Conservation (phyloP, 2,329 filamentous ascomycete species). For the Colletotrichum trifolii region DNA sequence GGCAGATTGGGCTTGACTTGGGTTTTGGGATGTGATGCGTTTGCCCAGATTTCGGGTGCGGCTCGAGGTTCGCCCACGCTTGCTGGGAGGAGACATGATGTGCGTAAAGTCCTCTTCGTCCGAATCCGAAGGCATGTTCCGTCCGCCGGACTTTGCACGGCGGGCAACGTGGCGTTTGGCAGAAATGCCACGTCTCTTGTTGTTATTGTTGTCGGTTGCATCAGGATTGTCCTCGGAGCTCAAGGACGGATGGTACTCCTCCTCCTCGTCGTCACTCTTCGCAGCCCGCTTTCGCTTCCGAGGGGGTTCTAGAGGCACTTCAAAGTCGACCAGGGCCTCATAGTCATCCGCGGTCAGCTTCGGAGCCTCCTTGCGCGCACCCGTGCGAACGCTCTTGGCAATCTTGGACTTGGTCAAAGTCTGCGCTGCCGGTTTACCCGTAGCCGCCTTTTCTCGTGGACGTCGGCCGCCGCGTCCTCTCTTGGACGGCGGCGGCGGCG, state of each 20-base stretch:
- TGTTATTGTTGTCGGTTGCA: too few relatives aligned
- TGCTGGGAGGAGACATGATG: slow-evolving; percentile 9
- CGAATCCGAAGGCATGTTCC: slow-evolving; percentile 20
- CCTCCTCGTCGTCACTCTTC: slow-evolving; percentile 32
- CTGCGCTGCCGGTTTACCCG: slow-evolving; percentile 21
- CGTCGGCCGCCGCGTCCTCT: slow-evolving; percentile 26
- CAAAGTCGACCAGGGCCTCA: slow-evolving; percentile 26
- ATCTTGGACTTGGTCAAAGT: slow-evolving; percentile 29
- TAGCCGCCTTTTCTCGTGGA: background rate
- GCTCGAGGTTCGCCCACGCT: slow-evolving; percentile 5
- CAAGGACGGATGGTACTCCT: slow-evolving; percentile 33
- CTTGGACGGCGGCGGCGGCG: slow-evolving; percentile 9
- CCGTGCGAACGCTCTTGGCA: slow-evolving; percentile 28
- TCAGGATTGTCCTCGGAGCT: slow-evolving; percentile 29
- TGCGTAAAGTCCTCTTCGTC: slow-evolving; percentile 11
- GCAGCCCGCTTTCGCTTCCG: slow-evolving; percentile 31
- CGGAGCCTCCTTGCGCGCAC: slow-evolving; percentile 35
- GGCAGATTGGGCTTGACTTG: background rate
- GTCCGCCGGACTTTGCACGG: slow-evolving; percentile 22
- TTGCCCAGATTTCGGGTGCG: background rate
- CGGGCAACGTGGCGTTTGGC: slow-evolving; percentile 14
- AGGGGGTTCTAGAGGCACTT: slow-evolving; percentile 1
- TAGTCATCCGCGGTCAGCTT: slow-evolving; percentile 28
- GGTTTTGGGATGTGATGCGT: background rate
- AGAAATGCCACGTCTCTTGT: slow-evolving; percentile 4